Evolutionary conservation across 495 filamentous ascomycete genomes (phyloP).

Genomic region (Paragyromitra xinjiangensis): DNA sequence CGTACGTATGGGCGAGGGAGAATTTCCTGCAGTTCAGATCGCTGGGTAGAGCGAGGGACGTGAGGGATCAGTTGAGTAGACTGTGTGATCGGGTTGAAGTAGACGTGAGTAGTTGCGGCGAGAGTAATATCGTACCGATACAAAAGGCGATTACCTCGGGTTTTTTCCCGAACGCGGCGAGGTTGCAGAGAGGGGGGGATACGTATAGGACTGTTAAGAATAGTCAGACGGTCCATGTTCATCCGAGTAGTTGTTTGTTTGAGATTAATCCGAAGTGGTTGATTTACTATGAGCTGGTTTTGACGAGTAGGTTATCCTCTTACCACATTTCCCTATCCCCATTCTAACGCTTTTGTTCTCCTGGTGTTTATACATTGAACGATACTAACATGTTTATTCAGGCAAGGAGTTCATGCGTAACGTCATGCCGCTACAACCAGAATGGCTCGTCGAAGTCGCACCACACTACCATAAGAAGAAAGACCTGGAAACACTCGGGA

Average conservation of each 20-base stretch:
- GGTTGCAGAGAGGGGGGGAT: conserved; percentile 84
- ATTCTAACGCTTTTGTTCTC: neutral
- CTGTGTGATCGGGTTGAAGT: conserved; percentile 95
- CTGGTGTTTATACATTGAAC: neutral
- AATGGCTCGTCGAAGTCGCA: conserved; percentile 90
- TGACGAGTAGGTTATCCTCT: conserved; percentile 69
- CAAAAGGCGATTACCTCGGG: conserved; percentile 88
- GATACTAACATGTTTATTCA: conserved; percentile 25
- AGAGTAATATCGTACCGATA: conserved; percentile 76
- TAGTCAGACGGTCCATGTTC: conserved; percentile 85
- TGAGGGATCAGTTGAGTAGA: conserved; percentile 92
- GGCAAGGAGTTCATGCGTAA: conserved; percentile 90
- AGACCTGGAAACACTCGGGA: conserved; percentile 81
- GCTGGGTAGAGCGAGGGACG: conserved; percentile 85
- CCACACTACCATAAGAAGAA: conserved; percentile 96
- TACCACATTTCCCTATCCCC: neutral
- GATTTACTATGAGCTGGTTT: conserved; percentile 89
- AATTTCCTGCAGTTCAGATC: conserved; percentile 93
- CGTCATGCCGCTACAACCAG: conserved; percentile 81
- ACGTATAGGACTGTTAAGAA: conserved; percentile 96
- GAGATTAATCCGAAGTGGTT: conserved; percentile 87
- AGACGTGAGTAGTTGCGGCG: conserved; percentile 71
- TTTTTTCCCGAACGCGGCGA: conserved; percentile 94
- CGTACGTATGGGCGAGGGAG: conserved; percentile 85
- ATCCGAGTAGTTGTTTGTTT: conserved; percentile 84